These are phyloP conservation scores for Ogataea hybrid DNA, from an alignment of 1,139 yeast genomes.

Conservation along the genomic window DNA sequence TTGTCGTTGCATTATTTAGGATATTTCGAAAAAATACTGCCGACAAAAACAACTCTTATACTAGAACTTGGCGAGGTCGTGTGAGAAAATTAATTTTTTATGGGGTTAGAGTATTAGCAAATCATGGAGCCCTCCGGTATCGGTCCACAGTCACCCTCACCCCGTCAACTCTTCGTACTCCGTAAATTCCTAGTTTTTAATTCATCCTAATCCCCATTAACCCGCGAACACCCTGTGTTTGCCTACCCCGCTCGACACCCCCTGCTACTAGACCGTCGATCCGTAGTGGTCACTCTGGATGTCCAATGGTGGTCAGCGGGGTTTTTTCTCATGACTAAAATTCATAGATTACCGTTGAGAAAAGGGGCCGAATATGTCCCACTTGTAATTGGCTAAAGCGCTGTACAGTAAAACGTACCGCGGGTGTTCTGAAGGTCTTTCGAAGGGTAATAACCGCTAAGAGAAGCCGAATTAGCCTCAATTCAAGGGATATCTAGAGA, in stretches of 20 bases:
- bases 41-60: conserved; percentile 7
- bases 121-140: background rate
- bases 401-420: too few relatives aligned
- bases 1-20: conserved; percentile 5
- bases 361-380: background rate
- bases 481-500: too few relatives aligned
- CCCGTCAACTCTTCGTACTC: background rate
- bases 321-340: background rate
- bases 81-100: background rate
- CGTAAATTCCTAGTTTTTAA: too few relatives aligned
- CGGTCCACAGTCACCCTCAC: conserved; percentile 3
- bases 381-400: background rate
- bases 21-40: background rate
- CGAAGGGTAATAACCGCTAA: too few relatives aligned
- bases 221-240: background rate
- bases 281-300: background rate
- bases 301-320: background rate
- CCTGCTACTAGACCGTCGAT: background rate
- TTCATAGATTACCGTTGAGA: background rate
- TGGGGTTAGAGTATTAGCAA: background rate
- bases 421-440: too few relatives aligned
- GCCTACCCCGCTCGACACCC: conserved; percentile 2
- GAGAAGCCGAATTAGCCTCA: too few relatives aligned
- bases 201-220: too few relatives aligned
- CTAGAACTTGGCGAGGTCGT: conserved; percentile 5